These are phyloP conservation scores for Backusella circina DNA, from an alignment of 192 early-diverging fungal genomes.

Conservation along the genomic window DNA sequence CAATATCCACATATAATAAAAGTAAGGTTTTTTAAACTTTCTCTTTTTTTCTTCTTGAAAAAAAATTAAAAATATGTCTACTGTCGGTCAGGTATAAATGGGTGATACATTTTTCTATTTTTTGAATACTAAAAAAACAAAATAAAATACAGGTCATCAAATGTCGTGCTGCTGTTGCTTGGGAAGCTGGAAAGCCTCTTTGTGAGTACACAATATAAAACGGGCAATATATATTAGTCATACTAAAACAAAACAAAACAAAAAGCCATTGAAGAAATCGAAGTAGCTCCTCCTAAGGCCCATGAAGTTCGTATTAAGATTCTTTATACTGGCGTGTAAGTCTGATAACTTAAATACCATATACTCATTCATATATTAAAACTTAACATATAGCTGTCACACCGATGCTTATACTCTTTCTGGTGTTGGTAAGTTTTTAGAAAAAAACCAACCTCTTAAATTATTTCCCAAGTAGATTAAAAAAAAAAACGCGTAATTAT, in stretches of 20 bases:
- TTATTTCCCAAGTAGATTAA: background rate
- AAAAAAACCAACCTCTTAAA: constrained; percentile 35
- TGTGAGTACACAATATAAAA: constrained; percentile 54
- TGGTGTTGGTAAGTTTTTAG: constrained; percentile 42
- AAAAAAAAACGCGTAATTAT: background rate
- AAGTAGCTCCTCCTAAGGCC: constrained; percentile 91
- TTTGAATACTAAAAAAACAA: background rate
- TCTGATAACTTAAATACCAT: background rate
- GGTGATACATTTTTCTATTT: background rate
- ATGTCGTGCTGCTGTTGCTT: constrained; percentile 93
- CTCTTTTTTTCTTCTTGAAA: background rate
- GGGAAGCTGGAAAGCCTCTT: constrained; percentile 90
- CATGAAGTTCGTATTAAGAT: constrained; percentile 96
- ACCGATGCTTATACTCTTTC: constrained; percentile 96
- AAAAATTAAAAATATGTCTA: constrained; percentile 13
- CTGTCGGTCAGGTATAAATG: constrained; percentile 17
- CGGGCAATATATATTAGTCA: background rate
- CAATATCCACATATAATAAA: background rate
- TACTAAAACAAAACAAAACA: background rate
- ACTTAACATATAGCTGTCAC: constrained; percentile 61
- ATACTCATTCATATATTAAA: constrained; percentile 16
- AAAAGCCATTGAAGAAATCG: constrained; percentile 86
- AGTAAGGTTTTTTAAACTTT: background rate
- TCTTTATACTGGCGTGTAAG: constrained; percentile 81
- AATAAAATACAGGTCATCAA: constrained; percentile 45